A percentile compares a stretch with the other conserved stretches of the same genome.
Conservation (phyloP, 1,284 basidiomycete species). For the Rugosomyces carneus region DNA sequence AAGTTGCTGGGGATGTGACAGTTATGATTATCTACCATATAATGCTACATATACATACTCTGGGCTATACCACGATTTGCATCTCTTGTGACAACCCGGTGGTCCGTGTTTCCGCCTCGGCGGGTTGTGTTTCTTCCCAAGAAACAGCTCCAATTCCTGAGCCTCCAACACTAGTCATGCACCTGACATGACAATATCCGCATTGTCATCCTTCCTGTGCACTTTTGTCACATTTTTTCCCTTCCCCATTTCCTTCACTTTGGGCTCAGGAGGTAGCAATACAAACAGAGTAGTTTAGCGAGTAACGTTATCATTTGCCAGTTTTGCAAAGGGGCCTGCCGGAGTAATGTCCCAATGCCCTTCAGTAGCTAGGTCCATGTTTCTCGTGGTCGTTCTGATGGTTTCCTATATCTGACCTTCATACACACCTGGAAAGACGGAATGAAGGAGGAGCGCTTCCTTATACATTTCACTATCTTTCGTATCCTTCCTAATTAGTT, state of each 20-base stretch:
- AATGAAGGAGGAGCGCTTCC: too few relatives aligned
- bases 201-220: conserved; percentile 1
- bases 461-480: too few relatives aligned
- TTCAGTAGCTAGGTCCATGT: too few relatives aligned
- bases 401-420: too few relatives aligned
- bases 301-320: conserved; percentile 31
- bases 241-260: conserved; percentile 11
- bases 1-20: too few relatives aligned
- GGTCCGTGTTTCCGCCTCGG: conserved; percentile 1
- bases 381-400: too few relatives aligned
- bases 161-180: conserved; percentile 2
- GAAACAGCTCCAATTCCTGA: background rate
- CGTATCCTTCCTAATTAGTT: too few relatives aligned
- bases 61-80: background rate
- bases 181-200: conserved; percentile 11
- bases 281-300: conserved; percentile 69
- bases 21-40: background rate
- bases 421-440: too few relatives aligned
- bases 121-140: conserved; percentile 12
- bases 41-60: background rate
- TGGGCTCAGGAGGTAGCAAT: conserved; percentile 28
- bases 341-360: too few relatives aligned
- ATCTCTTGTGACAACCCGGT: background rate
- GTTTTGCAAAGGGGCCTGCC: conserved; percentile 18
- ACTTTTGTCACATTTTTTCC: conserved; percentile 1